A percentile compares a stretch with the other conserved stretches of the same genome.
phyloP scores from a whole-genome alignment of 2,329 filamentous ascomycete genomes.

The Aspergillus fischeri region DNA sequence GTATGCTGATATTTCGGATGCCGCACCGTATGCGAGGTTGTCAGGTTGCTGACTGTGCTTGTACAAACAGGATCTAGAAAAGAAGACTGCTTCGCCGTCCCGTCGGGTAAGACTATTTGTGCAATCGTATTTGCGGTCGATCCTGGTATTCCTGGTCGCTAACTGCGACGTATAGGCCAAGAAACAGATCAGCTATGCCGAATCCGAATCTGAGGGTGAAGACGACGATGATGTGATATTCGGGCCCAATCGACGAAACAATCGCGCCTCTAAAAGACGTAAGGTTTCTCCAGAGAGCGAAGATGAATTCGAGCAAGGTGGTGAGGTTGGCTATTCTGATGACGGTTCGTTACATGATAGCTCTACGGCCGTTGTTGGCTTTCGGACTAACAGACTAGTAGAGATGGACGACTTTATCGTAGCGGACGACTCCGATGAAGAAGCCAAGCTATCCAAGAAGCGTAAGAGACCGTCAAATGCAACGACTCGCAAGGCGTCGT shows the following conservation, averaged over 20 bases:
- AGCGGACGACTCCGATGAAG: conserved; percentile 77
- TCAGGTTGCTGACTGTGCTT: conserved; percentile 8
- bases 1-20: conserved; percentile 38
- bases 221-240: conserved; percentile 71
- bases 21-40: conserved; percentile 42
- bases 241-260: conserved; percentile 47
- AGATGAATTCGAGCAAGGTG: conserved; percentile 60
- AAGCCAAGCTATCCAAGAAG: conserved; percentile 61
- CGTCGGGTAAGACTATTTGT: conserved; percentile 61
- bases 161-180: conserved; percentile 44
- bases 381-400: conserved; percentile 27
- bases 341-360: conserved; percentile 43
- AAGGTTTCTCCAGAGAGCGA: conserved; percentile 66
- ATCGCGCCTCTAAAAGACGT: conserved; percentile 52
- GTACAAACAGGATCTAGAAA: conserved; percentile 34
- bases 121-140: conserved; percentile 3
- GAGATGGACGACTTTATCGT: conserved; percentile 87
- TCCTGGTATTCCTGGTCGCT: not conserved
- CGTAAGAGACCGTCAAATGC: conserved; percentile 60
- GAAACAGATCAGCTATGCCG: conserved; percentile 69
- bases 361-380: not conserved
- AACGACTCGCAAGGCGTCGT: conserved; percentile 30
- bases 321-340: conserved; percentile 42
- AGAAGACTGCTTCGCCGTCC: conserved; percentile 65
- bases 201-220: conserved; percentile 71